Evolutionary conservation across 768 basidiomycete genomes (phyloP).

Genomic region (Boletus rubescentipes): DNA sequence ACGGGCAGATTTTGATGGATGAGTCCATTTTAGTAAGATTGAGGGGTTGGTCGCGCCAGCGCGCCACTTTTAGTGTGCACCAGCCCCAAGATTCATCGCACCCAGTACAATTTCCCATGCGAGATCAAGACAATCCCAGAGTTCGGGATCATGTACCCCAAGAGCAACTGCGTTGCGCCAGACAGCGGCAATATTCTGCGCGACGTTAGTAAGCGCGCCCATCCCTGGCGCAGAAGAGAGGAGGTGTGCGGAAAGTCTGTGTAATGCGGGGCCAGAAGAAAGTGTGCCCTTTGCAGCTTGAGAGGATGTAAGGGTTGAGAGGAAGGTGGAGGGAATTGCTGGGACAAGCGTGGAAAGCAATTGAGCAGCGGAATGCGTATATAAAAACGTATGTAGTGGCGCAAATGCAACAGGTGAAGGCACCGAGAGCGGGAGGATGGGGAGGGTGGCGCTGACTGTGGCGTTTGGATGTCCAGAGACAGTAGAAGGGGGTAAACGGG

Average conservation of each 20-base stretch:
- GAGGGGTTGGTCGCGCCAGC: slow-evolving; percentile 19
- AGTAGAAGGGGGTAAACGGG: slow-evolving; percentile 45
- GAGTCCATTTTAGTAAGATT: slow-evolving; percentile 20
- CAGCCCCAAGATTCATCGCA: slow-evolving; percentile 54
- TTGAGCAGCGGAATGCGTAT: slow-evolving; percentile 53
- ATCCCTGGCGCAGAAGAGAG: slow-evolving; percentile 43
- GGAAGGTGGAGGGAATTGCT: slow-evolving; percentile 29
- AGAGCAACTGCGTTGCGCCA: slow-evolving; percentile 73
- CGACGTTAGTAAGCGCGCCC: slow-evolving; percentile 48
- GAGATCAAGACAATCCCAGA: slow-evolving; percentile 68
- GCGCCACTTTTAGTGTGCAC: slow-evolving; percentile 30
- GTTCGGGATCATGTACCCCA: slow-evolving; percentile 60
- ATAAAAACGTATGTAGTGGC: slow-evolving; percentile 61
- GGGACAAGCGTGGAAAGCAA: slow-evolving; percentile 53
- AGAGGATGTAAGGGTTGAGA: slow-evolving; percentile 31
- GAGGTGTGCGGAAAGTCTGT: slow-evolving; percentile 55
- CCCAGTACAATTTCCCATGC: slow-evolving; percentile 68
- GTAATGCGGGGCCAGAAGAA: slow-evolving; percentile 50
- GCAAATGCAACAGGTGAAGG: slow-evolving; percentile 64
- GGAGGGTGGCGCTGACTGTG: slow-evolving; percentile 44
- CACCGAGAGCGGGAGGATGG: slow-evolving; percentile 61
- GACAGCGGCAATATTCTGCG: slow-evolving; percentile 55
- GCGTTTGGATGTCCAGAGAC: slow-evolving; percentile 34
- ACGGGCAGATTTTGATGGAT: slow-evolving; percentile 9
- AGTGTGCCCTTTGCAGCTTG: slow-evolving; percentile 40